Evolutionary conservation across 2,329 filamentous ascomycete species (phyloP), one percentile per base, ranked within the genome.

Genomic region (Ramichloridium luteum): DNA sequence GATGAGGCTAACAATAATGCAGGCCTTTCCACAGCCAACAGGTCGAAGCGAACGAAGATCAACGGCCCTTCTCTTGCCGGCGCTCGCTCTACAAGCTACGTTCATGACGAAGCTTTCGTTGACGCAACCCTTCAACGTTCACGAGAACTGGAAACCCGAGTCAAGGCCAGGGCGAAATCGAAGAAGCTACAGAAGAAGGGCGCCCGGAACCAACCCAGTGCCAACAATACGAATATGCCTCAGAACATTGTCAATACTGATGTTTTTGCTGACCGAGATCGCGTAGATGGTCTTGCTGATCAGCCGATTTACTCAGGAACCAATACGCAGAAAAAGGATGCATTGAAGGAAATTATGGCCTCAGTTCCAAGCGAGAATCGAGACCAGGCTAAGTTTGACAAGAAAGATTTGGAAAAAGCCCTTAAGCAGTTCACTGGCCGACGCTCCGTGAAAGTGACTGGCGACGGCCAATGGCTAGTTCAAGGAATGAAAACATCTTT

Each of bases 401-500:
- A 53, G 37, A 45, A 36, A 2, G 45, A 43, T 6, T 45, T 68
- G 0, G 11, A 55, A 0, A 39, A 51, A 6, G 64, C 64, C 0
- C 57, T 53, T 1, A 59, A 51, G 26, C 48, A 58, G 4, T 67
- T 68, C 34, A 43, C 34, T 5, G 61, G 62, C 0, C 44, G 42
- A 1, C n/a, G n/a, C n/a, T n/a, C n/a, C n/a, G n/a, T n/a, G n/a
- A n/a, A n/a, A n/a, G n/a, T n/a, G n/a, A n/a, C n/a, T 23, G 54
- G 53, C 0, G 45, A 51, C 16, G 50, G 54, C 1, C 45, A 50
- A 10, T 69, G 64, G 64, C 27, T 47, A 0, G 49, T 72, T 1
- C 61, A 53, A 13, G 67, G 68, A 0, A 66, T 72, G 64, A 55
- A 45, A 15, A 59, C 56, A 0, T 43, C 51, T 0, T 44, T 76